These are phyloP conservation scores for Zygoascus flipseniorum DNA, from an alignment of 805 yeast species.

Conservation along the genomic window DNA sequence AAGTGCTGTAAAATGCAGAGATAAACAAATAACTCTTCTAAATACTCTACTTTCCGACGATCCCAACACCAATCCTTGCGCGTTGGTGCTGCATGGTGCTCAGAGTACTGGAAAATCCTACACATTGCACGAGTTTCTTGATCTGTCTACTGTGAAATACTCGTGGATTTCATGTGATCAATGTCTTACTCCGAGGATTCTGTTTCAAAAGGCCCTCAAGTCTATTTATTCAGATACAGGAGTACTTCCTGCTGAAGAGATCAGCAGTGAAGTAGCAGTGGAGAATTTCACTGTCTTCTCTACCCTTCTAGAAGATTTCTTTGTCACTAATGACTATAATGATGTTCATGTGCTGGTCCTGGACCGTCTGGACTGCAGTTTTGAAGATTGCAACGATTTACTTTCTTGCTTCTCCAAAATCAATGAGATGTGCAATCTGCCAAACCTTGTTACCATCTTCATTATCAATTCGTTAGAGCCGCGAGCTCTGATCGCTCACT, in stretches of 20 bases:
- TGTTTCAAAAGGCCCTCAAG: constrained; percentile 39
- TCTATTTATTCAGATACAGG: constrained; percentile 33
- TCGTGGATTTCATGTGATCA: constrained; percentile 41
- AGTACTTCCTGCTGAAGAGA: constrained; percentile 13
- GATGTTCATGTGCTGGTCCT: constrained; percentile 40
- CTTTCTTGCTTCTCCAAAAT: constrained; percentile 35
- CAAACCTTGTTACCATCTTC: constrained; percentile 34
- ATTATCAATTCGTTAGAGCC: constrained; percentile 40
- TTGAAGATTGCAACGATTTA: constrained; percentile 34
- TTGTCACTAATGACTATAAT: constrained; percentile 25
- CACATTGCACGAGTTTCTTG: constrained; percentile 29
- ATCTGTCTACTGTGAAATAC: constrained; percentile 21
- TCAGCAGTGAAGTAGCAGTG: constrained; percentile 21
- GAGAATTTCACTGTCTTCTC: constrained; percentile 39
- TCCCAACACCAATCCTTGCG: constrained; percentile 23
- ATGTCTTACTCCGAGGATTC: constrained; percentile 38
- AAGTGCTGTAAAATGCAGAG: neutral
- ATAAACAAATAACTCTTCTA: constrained; percentile 1
- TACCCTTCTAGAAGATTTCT: constrained; percentile 31
- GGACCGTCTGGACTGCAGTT: constrained; percentile 42
- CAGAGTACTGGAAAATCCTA: constrained; percentile 41
- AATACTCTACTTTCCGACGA: constrained; percentile 11
- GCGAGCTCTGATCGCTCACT: constrained; percentile 29
- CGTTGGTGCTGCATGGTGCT: constrained; percentile 41
- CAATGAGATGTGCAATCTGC: constrained; percentile 33